Conservation (phyloP, 306 rosid species). For the Echinosophora koreensis region DNA sequence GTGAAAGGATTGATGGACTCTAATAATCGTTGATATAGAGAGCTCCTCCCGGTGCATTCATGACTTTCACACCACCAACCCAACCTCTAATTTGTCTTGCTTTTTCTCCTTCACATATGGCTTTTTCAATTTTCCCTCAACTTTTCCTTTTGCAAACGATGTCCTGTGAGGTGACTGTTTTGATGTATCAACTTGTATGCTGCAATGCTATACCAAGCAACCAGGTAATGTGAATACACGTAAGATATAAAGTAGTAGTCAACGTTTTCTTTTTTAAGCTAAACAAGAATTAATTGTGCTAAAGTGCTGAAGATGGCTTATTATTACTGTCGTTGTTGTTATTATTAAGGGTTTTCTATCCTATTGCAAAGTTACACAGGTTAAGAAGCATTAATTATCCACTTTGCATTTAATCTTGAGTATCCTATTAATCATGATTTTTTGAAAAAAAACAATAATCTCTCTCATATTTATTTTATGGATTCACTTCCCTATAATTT, state of each 20-base stretch:
- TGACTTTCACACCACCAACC: neutral
- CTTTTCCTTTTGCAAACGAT: slow-evolving; percentile 4
- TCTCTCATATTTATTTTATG: no score
- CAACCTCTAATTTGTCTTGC: slow-evolving; percentile 7
- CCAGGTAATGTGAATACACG: no score
- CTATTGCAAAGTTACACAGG: no score
- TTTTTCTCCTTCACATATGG: slow-evolving; percentile 9
- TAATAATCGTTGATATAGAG: slow-evolving; percentile 3
- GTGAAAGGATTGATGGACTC: slow-evolving; percentile 24
- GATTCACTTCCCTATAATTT: no score
- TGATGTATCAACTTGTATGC: slow-evolving; percentile 12
- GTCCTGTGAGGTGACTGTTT: slow-evolving; percentile 17
- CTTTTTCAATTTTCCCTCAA: neutral
- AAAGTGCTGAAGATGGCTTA: slow-evolving; percentile 1
- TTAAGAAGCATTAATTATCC: no score
- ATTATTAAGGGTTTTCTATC: no score
- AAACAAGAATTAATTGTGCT: slow-evolving; percentile 20
- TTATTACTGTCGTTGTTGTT: no score
- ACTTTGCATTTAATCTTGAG: no score
- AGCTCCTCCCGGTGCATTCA: slow-evolving; percentile 1
- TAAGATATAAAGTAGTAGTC: slow-evolving; percentile 18
- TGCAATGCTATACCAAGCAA: neutral
- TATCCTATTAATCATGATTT: no score
- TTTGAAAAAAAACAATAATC: no score
- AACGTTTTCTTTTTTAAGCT: neutral